These are phyloP conservation scores for Pestalotiopsis sp. DNA, from an alignment of 2,329 filamentous ascomycete genomes.

Conservation along the genomic window DNA sequence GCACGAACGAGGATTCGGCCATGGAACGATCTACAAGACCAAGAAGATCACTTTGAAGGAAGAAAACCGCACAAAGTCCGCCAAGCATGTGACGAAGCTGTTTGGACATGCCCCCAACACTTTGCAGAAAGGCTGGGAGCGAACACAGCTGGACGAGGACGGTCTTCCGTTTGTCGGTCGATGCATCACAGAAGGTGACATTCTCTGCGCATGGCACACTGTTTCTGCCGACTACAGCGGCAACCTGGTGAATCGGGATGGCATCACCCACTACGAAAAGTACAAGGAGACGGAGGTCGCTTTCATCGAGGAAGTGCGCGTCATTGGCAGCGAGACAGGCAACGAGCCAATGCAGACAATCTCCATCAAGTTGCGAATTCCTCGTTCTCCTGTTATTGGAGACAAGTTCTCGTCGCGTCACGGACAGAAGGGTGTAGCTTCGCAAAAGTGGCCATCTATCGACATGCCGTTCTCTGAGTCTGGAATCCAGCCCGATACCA, in stretches of 20 bases:
- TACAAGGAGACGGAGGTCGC: slow-evolving; percentile 92
- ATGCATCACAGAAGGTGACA: slow-evolving; percentile 77
- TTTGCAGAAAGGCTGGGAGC: slow-evolving; percentile 70
- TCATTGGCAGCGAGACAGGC: slow-evolving; percentile 84
- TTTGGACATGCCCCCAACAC: slow-evolving; percentile 89
- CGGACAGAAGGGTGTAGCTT: slow-evolving; percentile 96
- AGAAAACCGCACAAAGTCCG: slow-evolving; percentile 67
- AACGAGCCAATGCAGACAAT: slow-evolving; percentile 84
- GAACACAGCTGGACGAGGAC: slow-evolving; percentile 79
- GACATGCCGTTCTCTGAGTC: slow-evolving; percentile 98
- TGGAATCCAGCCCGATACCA: slow-evolving; percentile 94
- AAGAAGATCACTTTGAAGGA: slow-evolving; percentile 89
- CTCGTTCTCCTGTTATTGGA: slow-evolving; percentile 88
- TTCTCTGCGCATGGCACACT: slow-evolving; percentile 87
- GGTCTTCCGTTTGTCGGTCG: slow-evolving; percentile 83
- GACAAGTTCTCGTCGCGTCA: slow-evolving; percentile 99
- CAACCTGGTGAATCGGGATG: slow-evolving; percentile 82
- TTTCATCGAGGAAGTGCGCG: slow-evolving; percentile 89
- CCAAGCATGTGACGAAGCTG: slow-evolving; percentile 74
- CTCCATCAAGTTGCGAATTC: slow-evolving; percentile 90
- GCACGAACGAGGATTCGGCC: slow-evolving; percentile 92
- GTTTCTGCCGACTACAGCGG: slow-evolving; percentile 80
- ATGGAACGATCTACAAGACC: slow-evolving; percentile 97
- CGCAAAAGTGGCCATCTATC: slow-evolving; percentile 89
- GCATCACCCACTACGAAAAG: slow-evolving; percentile 83